Base-by-base conservation (phyloP, 345 rosid genomes). In the Camelina sativa region DNA sequence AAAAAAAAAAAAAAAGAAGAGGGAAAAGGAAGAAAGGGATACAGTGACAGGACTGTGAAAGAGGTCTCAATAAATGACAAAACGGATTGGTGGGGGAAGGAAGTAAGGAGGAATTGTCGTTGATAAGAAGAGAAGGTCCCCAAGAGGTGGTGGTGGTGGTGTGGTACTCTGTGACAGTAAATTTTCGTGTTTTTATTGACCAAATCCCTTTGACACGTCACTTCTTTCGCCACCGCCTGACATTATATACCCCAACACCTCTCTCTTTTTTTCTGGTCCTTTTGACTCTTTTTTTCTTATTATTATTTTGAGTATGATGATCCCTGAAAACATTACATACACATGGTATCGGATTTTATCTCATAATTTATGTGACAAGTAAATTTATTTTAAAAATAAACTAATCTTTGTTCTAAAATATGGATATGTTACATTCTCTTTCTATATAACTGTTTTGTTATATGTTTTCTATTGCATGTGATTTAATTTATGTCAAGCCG, bases 11-110 rank as follows among this genome's bases (percentile, higher is more conserved):
- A n/a, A n/a, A n/a, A n/a, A n/a, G n/a, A 17, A 10, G 3, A 11
- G 1, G n/a, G 23, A 23, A 23, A 60, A 22, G 40, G 13, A 4
- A n/a, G 50, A 56, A 74, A 23, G 78, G 28, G 73, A 51, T 67
- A 67, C 10, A 75, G 62, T 50, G 79, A 75, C 79, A 67, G 67
- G 73, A 67, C 79, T 67, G 73, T 67, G 79, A 75, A 47, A 57
- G 71, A 72, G 11, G 15, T 13, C 54, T 48, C 38, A 60, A 61
- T 23, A 62, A 52, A 57, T 73, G 38, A 72, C 54, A 63, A 72
- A 38, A 63, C 11, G 32, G n/a, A 63, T 22, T 64, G 57, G 57
- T 28, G 30, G 30, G 30, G 30, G 30, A 28, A 28, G 30, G 28
- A 25, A 25, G 30, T 5, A 28, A 28, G 34, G 67, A 40, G 56